Base-by-base conservation (phyloP, 2,329 filamentous ascomycete genomes). In the Coleophoma crateriformis region DNA sequence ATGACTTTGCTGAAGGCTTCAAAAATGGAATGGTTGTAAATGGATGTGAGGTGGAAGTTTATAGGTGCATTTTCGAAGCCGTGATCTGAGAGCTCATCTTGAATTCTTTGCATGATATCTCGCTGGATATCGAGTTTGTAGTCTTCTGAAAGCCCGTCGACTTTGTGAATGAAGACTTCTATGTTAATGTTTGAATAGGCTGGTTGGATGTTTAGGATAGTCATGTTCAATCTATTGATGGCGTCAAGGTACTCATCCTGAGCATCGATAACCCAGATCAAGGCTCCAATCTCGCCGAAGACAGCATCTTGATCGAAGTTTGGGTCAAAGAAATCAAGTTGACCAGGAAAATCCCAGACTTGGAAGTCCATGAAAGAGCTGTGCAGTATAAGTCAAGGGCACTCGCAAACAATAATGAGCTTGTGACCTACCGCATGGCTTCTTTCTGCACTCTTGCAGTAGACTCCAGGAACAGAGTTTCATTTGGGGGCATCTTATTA, bases 331-430 rank as follows among this genome's bases (percentile, higher is more conserved):
- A 95, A 95, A 70, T 96, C 89, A 56, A 97, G 82, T 69, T 97
- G 91, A 20, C 92, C 91, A 2, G 94, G 94, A 50, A 99, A 91
- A 66, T 99, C 94, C 88, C 91, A 96, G 44, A 96, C 89, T 70
- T 97, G 92, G 59, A 97, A 96, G 66, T 97, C 92, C 90, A 97
- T 96, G 67, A 99, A 97, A 3, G 94, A 97, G 59, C 90, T 96
- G 40, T 7, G 20, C 12, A 22, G n/a, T 33, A 34, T 58, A 34
- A 60, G 54, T 33, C 8, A 27, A 27, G 27, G 27, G 27, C 8
- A 27, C 27, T 27, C 8, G 27, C 27, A 27, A 27, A 27, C 27
- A 27, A 7, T 27, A 10, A 27, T 34, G 17, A 27, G 3, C 39
- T 19, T 14, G 32, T 4, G 3, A 74, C 89, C 71, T 69, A 96